These are phyloP conservation scores for Torulaspora maleeae DNA, from an alignment of 805 yeast species.

Conservation along the genomic window DNA sequence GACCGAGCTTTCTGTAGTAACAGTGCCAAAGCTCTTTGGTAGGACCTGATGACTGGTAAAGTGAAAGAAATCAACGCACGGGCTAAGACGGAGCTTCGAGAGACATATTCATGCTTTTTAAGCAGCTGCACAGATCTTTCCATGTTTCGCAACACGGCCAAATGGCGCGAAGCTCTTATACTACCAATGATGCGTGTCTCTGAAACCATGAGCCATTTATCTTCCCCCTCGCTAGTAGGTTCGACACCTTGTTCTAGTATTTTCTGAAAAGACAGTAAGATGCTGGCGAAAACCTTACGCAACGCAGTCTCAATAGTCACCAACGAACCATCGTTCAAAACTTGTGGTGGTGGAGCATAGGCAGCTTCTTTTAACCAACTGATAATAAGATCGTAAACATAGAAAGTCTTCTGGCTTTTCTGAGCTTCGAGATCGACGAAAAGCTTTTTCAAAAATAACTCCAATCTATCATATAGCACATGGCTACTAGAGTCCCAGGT, in stretches of 20 bases:
- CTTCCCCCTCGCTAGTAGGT: conserved; percentile 45
- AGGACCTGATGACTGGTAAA: conserved; percentile 59
- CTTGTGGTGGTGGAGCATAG: background rate
- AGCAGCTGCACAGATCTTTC: conserved; percentile 36
- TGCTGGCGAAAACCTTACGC: conserved; percentile 50
- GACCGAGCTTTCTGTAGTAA: conserved; percentile 43
- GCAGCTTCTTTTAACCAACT: conserved; percentile 41
- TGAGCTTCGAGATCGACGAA: conserved; percentile 33
- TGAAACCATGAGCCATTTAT: conserved; percentile 59
- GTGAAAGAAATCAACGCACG: conserved; percentile 52
- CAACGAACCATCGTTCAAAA: conserved; percentile 13
- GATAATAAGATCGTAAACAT: conserved; percentile 45
- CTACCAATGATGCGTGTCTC: conserved; percentile 44
- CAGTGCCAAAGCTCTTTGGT: conserved; percentile 44
- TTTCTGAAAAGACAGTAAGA: conserved; percentile 66
- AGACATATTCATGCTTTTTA: conserved; percentile 37
- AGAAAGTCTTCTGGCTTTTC: conserved; percentile 39
- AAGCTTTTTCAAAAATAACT: conserved; percentile 27
- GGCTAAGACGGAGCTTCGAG: conserved; percentile 37
- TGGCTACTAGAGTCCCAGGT: conserved; percentile 16
- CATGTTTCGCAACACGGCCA: conserved; percentile 37
- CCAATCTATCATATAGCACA: conserved; percentile 25
- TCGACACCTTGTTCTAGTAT: conserved; percentile 38
- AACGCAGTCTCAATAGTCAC: conserved; percentile 45
- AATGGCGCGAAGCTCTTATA: conserved; percentile 42